Evolutionary conservation across 2,329 filamentous ascomycete genomes (phyloP).

Genomic region (Ceratocystis diversiconidia): DNA sequence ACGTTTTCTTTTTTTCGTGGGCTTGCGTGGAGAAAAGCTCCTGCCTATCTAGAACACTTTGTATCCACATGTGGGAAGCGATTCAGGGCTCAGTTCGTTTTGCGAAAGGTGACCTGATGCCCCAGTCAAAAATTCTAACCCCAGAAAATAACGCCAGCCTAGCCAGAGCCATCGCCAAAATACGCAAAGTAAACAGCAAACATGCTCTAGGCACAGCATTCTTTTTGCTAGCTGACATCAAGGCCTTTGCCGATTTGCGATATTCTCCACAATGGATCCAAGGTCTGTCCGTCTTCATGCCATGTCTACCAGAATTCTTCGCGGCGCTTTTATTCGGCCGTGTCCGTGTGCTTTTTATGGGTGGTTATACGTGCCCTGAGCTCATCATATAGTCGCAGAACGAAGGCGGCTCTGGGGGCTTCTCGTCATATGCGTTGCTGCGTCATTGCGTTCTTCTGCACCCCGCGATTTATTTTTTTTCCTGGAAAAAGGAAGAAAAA

Average conservation of each 20-base stretch:
- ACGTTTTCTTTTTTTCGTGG: neutral
- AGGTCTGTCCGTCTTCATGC: slow-evolving; percentile 4
- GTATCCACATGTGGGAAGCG: too few relatives aligned
- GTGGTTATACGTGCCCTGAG: neutral
- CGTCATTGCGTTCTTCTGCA: neutral
- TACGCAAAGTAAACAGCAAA: neutral
- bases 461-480: neutral
- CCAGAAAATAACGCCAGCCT: neutral
- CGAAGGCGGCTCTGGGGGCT: neutral
- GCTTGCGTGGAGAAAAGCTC: neutral
- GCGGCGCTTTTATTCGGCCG: slow-evolving; percentile 6
- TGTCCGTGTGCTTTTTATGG: slow-evolving; percentile 1
- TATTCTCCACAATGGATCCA: neutral
- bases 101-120: neutral
- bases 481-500: neutral
- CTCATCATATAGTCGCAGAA: neutral
- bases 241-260: neutral
- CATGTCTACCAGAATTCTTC: neutral
- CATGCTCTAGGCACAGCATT: neutral
- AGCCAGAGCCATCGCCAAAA: neutral
- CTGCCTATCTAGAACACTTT: too few relatives aligned
- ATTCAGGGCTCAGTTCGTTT: too few relatives aligned
- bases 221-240: neutral
- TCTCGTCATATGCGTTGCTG: neutral
- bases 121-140: neutral